phyloP scores from a whole-genome alignment of 1,139 yeast species.

The Sugiyamaella castrensis region DNA sequence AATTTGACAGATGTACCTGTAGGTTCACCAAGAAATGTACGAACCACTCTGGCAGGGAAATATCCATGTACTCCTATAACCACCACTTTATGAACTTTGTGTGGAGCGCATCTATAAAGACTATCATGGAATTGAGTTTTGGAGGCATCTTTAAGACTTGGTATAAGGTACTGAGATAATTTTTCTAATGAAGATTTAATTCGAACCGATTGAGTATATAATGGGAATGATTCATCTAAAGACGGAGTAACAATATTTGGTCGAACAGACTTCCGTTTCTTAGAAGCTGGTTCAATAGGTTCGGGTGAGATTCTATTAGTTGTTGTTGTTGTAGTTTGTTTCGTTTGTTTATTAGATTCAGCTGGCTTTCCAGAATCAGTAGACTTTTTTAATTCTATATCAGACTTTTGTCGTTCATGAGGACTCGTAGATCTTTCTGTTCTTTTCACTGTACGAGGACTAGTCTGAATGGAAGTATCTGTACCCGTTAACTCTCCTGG shows the following conservation, averaged over 20 bases:
- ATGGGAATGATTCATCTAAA: slow-evolving; percentile 29
- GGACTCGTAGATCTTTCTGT: slow-evolving; percentile 8
- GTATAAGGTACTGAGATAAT: slow-evolving; percentile 26
- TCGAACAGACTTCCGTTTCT: slow-evolving; percentile 17
- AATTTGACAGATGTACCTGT: slow-evolving; percentile 88
- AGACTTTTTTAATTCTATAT: background rate
- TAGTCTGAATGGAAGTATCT: slow-evolving; percentile 39
- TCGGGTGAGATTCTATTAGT: background rate
- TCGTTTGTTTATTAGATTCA: background rate
- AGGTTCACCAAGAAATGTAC: slow-evolving; percentile 88
- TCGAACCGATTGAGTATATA: slow-evolving; percentile 25
- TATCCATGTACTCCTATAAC: slow-evolving; percentile 95
- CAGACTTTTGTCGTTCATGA: background rate
- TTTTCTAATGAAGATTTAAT: slow-evolving; percentile 25
- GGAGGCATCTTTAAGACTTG: slow-evolving; percentile 17
- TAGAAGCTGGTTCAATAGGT: slow-evolving; percentile 10
- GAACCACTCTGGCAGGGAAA: slow-evolving; percentile 79
- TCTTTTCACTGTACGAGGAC: slow-evolving; percentile 32
- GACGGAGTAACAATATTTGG: slow-evolving; percentile 36
- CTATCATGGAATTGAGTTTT: slow-evolving; percentile 23
- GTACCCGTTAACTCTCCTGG: slow-evolving; percentile 40
- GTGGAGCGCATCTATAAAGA: slow-evolving; percentile 25
- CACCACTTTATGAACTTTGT: slow-evolving; percentile 48
- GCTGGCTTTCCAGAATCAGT: background rate
- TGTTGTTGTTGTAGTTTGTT: slow-evolving; percentile 1